Evolutionary conservation across 345 rosid genomes (phyloP).

Genomic region (Syzygium aromaticum): DNA sequence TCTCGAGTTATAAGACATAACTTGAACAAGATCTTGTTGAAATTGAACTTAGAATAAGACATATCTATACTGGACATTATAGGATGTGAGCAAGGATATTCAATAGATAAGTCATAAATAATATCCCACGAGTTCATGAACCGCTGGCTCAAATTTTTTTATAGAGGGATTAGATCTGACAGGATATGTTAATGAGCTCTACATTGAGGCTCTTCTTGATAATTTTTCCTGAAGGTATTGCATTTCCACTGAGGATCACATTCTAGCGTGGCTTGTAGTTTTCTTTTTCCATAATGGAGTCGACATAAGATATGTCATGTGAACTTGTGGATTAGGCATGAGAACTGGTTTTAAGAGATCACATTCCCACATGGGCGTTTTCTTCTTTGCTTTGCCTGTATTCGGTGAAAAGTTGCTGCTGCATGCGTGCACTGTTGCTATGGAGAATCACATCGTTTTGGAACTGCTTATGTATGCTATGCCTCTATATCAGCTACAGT

Average conservation of each 20-base stretch:
- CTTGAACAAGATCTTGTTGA: not conserved
- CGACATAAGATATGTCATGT: not conserved
- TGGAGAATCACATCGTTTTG: not conserved
- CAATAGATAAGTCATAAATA: not conserved
- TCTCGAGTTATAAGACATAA: not conserved
- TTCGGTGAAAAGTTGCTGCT: not conserved
- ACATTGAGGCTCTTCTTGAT: not conserved
- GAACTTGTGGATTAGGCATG: not conserved
- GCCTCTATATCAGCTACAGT: not conserved
- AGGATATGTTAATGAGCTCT: not conserved
- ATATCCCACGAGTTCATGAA: not conserved
- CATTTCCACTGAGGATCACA: not conserved
- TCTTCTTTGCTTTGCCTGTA: not conserved
- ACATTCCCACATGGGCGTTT: not conserved
- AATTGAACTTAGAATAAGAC: not conserved
- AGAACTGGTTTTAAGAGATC: not conserved
- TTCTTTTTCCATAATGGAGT: not conserved
- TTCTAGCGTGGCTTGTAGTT: not conserved
- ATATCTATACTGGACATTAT: not conserved
- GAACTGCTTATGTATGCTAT: not conserved
- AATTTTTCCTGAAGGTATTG: not conserved
- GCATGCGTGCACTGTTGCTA: not conserved
- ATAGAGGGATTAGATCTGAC: not conserved
- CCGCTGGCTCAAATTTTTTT: not conserved
- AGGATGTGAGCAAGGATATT: not conserved